A percentile compares a stretch with the other conserved stretches of the same genome.
Evolutionary conservation across 345 rosid species (phyloP).

Genomic region (Hirschfeldia incana): DNA sequence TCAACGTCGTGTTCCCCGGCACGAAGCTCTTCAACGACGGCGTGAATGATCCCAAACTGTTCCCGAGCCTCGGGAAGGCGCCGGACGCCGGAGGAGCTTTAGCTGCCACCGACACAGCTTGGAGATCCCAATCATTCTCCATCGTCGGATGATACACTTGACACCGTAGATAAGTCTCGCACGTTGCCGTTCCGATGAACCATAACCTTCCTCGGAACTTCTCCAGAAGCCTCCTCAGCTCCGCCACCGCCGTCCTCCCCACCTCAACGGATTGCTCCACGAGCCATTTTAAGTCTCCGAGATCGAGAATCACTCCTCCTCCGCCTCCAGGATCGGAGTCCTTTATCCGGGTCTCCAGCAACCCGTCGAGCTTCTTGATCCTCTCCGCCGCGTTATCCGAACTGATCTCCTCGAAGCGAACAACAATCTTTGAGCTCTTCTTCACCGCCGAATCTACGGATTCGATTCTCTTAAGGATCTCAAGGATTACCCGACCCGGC

Average conservation of each 20-base stretch:
- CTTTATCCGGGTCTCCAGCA: conserved; percentile 54
- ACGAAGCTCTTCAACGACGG: conserved; percentile 61
- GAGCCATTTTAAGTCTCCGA: conserved; percentile 92
- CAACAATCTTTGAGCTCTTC: conserved; percentile 56
- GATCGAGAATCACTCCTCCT: conserved; percentile 61
- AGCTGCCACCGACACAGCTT: conserved; percentile 79
- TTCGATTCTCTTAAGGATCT: conserved; percentile 61
- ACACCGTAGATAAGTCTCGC: conserved; percentile 90
- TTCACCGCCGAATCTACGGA: conserved; percentile 59
- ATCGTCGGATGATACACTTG: conserved; percentile 89
- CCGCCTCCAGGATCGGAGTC: conserved; percentile 37
- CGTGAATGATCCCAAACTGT: conserved; percentile 56
- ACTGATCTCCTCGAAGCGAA: conserved; percentile 61
- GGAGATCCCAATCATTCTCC: conserved; percentile 96
- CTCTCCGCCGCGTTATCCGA: conserved; percentile 48
- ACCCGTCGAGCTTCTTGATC: conserved; percentile 51
- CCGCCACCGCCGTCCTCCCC: conserved; percentile 56
- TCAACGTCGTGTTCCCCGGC: conserved; percentile 47
- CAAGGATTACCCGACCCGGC: conserved; percentile 76
- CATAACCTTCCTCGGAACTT: conserved; percentile 61
- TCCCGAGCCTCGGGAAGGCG: conserved; percentile 59
- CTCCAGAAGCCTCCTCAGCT: conserved; percentile 60
- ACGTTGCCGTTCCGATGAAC: conserved; percentile 93
- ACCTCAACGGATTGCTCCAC: conserved; percentile 58
- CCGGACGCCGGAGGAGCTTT: conserved; percentile 67